Base-by-base conservation (phyloP, 768 basidiomycete species). In the Pleurotus citrinopileatus region DNA sequence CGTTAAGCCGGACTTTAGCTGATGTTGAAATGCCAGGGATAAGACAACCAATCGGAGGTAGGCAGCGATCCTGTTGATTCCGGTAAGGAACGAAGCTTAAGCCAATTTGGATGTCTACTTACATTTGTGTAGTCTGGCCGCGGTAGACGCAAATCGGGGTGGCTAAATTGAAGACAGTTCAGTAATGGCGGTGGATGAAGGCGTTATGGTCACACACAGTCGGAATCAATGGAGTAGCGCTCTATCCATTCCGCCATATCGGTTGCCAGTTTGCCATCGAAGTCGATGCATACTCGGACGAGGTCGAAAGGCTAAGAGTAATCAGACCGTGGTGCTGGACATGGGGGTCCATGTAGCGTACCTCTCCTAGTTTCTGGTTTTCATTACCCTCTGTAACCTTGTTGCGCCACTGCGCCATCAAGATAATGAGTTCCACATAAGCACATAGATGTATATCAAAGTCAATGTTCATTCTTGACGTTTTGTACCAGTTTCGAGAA, bases 31-130 rank as follows among this genome's bases (percentile, higher is more conserved):
- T 0, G 76, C 82, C 40, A 72, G 71, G 10, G 81, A 74, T 42
- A 82, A 75, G 10, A 84, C 78, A 26, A 82, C 82, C 32, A 86
- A 65, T 32, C 80, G 77, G 15, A 82, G 68, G 59, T 83, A 84
- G 17, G 79, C 74, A 4, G 74, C 70, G 40, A 79, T 77, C 72
- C 81, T 83, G 38, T 40, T 38, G 20, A 45, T 48, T 19, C 15
- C 38, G 51, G 28, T 9, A 45, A 38, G 43, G 55, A 23, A 58
- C 26, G 45, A 26, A 59, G 53, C 59, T 44, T 22, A 34, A 34
- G 32, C 42, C 42, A 42, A 5, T 4, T 7, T 25, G 42, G 4
- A 43, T 34, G 7, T 20, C 17, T 13, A 63, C 69, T 19, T 55
- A 75, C 79, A 80, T 68, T 52, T 70, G 72, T 4, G 70, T 72